Conservation (phyloP, 805 yeast species). For the Candida parachauliodes region DNA sequence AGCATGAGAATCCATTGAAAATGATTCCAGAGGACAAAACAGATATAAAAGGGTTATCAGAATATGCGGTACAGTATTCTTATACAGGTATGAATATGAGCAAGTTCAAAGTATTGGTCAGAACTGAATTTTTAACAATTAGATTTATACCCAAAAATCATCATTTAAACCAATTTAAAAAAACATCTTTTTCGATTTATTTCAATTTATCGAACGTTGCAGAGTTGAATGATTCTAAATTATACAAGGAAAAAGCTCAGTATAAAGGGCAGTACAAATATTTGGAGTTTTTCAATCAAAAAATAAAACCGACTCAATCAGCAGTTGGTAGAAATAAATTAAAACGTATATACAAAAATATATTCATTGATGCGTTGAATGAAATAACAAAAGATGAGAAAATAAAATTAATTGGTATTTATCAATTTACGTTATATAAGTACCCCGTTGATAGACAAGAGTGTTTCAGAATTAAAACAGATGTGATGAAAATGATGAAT, state of each 20-base stretch:
- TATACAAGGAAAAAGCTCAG: constrained; percentile 17
- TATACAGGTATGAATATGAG: constrained; percentile 10
- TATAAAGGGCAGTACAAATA: constrained; percentile 29
- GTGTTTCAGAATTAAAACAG: constrained; percentile 1
- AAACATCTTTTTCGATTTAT: constrained; percentile 34
- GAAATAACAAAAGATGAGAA: not conserved
- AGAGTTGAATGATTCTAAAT: constrained; percentile 21
- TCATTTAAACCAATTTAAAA: constrained; percentile 26
- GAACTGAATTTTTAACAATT: constrained; percentile 20
- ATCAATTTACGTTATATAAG: constrained; percentile 15
- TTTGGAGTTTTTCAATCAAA: constrained; percentile 19
- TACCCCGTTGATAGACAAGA: constrained; percentile 22
- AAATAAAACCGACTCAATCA: constrained; percentile 27
- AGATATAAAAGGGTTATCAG: constrained; percentile 36
- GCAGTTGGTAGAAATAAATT: constrained; percentile 28
- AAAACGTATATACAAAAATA: constrained; percentile 19
- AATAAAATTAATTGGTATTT: constrained; percentile 22
- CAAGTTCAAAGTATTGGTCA: constrained; percentile 14
- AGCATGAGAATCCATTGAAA: constrained; percentile 4
- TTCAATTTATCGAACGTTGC: constrained; percentile 27
- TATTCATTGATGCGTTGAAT: constrained; percentile 15
- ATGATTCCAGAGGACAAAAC: constrained; percentile 24
- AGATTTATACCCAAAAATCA: constrained; percentile 31
- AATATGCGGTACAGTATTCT: constrained; percentile 15
- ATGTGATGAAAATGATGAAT: constrained; percentile 1